A percentile compares a stretch with the other conserved stretches of the same genome.
Evolutionary conservation across 108 stramenopile genomes (phyloP).

Genomic region (Pseudonitzschia delicatissima): DNA sequence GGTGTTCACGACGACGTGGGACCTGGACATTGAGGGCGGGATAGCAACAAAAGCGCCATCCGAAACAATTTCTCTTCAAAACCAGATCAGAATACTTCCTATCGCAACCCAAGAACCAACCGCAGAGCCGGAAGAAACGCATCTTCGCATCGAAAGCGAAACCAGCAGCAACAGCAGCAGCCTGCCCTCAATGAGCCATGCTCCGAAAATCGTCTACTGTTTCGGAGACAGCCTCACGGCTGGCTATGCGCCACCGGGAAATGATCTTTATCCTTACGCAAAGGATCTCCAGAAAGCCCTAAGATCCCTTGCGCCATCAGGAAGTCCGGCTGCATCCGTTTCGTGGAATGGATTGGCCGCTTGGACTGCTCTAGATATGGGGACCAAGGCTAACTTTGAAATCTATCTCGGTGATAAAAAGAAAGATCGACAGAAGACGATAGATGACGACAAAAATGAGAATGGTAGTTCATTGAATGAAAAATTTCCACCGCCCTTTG

Average conservation of each 20-base stretch:
- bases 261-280: neutral
- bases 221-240: neutral
- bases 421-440: no score
- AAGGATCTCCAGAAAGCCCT: neutral
- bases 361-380: neutral
- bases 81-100: no score
- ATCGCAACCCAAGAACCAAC: no score
- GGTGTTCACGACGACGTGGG: no score
- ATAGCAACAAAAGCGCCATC: no score
- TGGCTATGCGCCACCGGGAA: neutral
- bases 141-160: no score
- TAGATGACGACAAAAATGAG: neutral
- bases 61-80: no score
- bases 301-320: neutral
- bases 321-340: neutral
- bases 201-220: neutral
- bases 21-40: no score
- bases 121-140: no score
- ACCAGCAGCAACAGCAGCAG: no score
- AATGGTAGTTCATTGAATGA: neutral
- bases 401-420: no score
- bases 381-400: neutral
- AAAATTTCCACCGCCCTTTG: neutral
- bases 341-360: neutral
- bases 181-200: no score